Evolutionary conservation across 1,284 basidiomycete species (phyloP), one percentile per base, ranked within the genome.

Genomic region (Boletellus sp.): DNA sequence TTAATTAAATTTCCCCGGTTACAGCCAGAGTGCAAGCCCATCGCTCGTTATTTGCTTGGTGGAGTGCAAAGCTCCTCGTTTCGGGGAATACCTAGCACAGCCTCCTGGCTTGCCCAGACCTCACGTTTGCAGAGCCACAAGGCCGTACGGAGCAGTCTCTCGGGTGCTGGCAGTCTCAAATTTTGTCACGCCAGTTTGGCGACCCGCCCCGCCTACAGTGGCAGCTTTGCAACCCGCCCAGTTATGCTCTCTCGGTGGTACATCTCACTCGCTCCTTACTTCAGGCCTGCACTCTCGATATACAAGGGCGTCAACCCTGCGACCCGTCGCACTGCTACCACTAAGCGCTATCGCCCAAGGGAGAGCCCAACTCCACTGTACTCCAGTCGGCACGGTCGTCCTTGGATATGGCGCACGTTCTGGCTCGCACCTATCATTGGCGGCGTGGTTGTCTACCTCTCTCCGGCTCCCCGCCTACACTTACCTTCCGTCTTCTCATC

Each of bases 381-480:
- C 47, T 59, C 23, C 54, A 58, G 27, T 56, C 58, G 46, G 22
- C 53, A 60, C 17, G 44, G 57, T 27, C 52, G 49, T 14, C 57
- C 59, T 47, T 57, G 58, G 51, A 48, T 57, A 42, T 64, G 59
- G 57, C 63, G 66, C 46, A 71, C 61, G 27, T 59, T 83, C 29
- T 85, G 79, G 79, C 55, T 78, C 17, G 54, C 79, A 32, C 82
- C 85, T 1, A 52, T 82, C 6, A 71, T 72, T 9, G 80, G 77
- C 21, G 82, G 82, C 20, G 53, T 80, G 25, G 61, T 68, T 17
- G 56, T 84, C 21, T 81, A 70, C 54, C 60, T 77, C 39, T 63
- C 69, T 32, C 80, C 34, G 41, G 58, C 41, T 64, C 60, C 67
- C 30, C 61, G 69, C 36, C 67, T 73, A 29, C 58, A 69, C 43